Percentiles rank a stretch among this genome's conserved stretches.
Evolutionary conservation across 2,329 filamentous ascomycete genomes (phyloP).

Genomic region (Ophiostoma himal-ulmi): DNA sequence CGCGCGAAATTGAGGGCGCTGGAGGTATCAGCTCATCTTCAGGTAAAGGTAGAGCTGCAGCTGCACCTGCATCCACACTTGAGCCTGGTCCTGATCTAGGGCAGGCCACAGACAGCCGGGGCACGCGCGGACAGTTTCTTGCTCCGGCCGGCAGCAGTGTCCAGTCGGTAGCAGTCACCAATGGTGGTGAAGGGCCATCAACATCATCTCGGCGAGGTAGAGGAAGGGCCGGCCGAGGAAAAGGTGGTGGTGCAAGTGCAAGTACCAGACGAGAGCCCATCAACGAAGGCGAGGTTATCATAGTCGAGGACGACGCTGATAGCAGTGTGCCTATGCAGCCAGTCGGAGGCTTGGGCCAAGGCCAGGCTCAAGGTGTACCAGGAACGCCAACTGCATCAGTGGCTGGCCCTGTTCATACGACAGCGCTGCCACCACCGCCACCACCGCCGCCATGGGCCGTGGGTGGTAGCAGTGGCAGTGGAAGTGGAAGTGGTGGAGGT

Average conservation of each 20-base stretch:
- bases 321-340: neutral
- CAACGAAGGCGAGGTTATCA: neutral
- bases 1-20: neutral
- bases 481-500: neutral
- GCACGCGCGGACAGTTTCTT: neutral
- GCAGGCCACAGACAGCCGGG: constrained; percentile 2
- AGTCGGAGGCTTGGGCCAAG: neutral
- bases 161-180: constrained; percentile 14
- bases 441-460: neutral
- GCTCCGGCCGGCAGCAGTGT: neutral
- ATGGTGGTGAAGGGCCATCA: neutral
- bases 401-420: neutral
- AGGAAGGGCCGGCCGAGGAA: neutral
- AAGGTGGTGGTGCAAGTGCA: neutral
- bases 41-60: constrained; percentile 24
- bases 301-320: constrained; percentile 4
- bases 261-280: constrained; percentile 4
- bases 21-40: neutral
- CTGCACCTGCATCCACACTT: constrained; percentile 26
- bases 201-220: neutral
- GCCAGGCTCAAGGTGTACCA: neutral
- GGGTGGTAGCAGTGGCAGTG: neutral
- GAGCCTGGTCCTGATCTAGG: neutral
- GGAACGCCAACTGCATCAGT: neutral
- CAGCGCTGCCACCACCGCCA: neutral